Conservation (phyloP, 768 basidiomycete species). For the Kwoniella heveanensis region DNA sequence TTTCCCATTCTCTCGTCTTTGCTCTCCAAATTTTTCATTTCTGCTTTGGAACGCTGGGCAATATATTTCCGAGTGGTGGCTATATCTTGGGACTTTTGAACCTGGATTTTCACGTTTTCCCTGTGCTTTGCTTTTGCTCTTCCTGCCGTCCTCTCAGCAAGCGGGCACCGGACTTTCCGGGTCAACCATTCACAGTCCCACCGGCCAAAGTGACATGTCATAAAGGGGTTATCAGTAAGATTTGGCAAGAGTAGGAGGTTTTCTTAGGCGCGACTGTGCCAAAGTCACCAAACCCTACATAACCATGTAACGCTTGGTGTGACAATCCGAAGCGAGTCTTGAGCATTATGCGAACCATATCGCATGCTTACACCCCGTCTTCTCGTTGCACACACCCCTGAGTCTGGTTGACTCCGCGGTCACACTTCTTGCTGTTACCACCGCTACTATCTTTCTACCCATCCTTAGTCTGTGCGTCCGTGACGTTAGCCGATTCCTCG, state of each 20-base stretch:
- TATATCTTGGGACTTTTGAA: neutral
- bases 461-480: conserved; percentile 1
- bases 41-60: conserved; percentile 2
- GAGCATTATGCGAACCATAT: conserved; percentile 1
- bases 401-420: neutral
- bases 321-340: conserved; percentile 1
- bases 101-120: too few relatives aligned
- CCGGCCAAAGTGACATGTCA: too few relatives aligned
- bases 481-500: neutral
- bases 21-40: neutral
- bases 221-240: too few relatives aligned
- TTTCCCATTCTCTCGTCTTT: conserved; percentile 1
- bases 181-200: neutral
- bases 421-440: too few relatives aligned
- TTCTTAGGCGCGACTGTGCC: neutral
- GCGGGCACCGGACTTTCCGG: neutral
- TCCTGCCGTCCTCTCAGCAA: neutral
- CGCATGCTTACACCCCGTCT: neutral
- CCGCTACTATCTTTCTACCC: neutral
- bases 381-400: neutral
- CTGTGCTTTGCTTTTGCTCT: neutral
- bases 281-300: neutral
- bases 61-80: conserved; percentile 1
- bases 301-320: neutral
- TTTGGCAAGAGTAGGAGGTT: neutral